Evolutionary conservation across 768 basidiomycete genomes (phyloP).

Genomic region (Fibroporia radiculosa): DNA sequence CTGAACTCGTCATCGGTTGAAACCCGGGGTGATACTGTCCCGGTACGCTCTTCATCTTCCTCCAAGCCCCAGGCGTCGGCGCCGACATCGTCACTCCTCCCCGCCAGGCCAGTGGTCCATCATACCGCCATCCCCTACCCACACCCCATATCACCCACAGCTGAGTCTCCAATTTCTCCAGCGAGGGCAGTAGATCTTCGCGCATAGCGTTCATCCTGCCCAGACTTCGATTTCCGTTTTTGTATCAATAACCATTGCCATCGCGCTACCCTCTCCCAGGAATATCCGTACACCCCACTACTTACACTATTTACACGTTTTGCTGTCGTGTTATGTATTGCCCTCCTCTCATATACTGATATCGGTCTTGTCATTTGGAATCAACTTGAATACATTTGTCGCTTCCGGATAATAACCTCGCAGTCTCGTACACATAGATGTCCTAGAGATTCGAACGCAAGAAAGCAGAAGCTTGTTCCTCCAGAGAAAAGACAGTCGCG

Average conservation of each 20-base stretch:
- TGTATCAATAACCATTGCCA: not conserved
- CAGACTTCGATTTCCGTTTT: not conserved
- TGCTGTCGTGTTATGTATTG: not conserved
- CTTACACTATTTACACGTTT: not conserved
- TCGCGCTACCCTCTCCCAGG: not conserved
- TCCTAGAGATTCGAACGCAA: no score
- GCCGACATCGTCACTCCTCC: not conserved
- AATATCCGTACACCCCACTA: not conserved
- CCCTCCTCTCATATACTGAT: not conserved
- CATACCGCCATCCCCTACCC: conserved; percentile 3
- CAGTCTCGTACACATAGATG: no score
- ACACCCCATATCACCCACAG: conserved; percentile 5
- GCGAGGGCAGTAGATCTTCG: conserved; percentile 17
- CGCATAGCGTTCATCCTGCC: conserved; percentile 14
- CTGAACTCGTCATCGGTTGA: not conserved
- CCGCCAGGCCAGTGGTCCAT: conserved; percentile 10
- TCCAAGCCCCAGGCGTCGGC: not conserved
- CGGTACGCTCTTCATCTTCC: conserved; percentile 4
- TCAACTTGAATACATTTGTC: no score
- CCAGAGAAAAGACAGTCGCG: no score
- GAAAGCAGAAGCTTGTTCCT: no score
- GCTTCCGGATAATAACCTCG: no score
- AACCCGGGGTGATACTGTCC: not conserved
- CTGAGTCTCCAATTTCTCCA: conserved; percentile 8
- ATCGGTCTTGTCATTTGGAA: no score